Evolutionary conservation across 2,329 filamentous ascomycete genomes (phyloP).

Genomic region (Pestalotiopsis sp.): DNA sequence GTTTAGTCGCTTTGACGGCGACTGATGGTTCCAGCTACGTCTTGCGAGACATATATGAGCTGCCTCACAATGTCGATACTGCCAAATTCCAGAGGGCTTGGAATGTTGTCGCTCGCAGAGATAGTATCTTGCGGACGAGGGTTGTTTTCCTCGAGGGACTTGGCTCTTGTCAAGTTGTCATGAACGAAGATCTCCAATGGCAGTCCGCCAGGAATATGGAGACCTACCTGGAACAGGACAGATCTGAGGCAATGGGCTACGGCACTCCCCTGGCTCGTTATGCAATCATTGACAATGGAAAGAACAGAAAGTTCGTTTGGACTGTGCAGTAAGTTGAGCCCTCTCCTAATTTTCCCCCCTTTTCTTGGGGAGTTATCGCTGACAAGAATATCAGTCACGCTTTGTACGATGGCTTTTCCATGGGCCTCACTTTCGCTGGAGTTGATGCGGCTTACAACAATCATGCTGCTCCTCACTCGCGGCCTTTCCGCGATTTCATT

Average conservation of each 20-base stretch:
- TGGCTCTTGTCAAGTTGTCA: slow-evolving; percentile 5
- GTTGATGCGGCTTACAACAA: slow-evolving; percentile 3
- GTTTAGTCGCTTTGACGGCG: slow-evolving; percentile 1
- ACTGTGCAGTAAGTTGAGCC: slow-evolving; percentile 5
- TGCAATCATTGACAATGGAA: background rate
- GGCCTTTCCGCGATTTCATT: slow-evolving; percentile 6
- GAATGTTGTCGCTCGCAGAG: background rate
- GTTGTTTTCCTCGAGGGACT: background rate
- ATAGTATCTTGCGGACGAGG: slow-evolving; percentile 8
- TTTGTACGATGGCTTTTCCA: slow-evolving; percentile 5
- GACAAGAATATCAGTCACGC: background rate
- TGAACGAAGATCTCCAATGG: slow-evolving; percentile 7
- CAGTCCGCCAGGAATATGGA: background rate
- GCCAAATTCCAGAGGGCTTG: background rate
- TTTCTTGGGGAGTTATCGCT: background rate
- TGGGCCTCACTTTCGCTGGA: background rate
- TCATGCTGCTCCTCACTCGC: background rate
- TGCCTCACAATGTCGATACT: background rate
- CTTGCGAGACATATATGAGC: background rate
- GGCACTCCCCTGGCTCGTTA: background rate
- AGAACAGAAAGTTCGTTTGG: slow-evolving; percentile 7
- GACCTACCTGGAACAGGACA: slow-evolving; percentile 2
- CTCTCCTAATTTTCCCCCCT: background rate
- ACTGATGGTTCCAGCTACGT: slow-evolving; percentile 2
- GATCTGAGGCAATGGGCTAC: slow-evolving; percentile 5